These are phyloP conservation scores for Eutypa lata DNA, from an alignment of 2,329 filamentous ascomycete genomes.

Conservation along the genomic window DNA sequence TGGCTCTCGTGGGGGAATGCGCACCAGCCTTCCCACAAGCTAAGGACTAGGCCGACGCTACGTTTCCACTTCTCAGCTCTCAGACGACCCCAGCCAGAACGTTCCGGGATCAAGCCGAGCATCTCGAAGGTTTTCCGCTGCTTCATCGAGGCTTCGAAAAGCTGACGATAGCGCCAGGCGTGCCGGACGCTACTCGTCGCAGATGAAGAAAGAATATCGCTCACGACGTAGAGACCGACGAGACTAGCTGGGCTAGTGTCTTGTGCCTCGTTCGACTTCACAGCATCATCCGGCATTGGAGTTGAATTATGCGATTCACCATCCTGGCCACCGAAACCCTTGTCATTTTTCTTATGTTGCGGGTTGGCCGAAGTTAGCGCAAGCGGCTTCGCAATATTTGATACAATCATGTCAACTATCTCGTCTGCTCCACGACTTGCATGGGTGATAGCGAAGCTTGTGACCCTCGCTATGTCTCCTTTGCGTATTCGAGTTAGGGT, in stretches of 20 bases:
- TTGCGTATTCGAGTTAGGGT: slow-evolving; percentile 71
- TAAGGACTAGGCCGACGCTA: slow-evolving; percentile 66
- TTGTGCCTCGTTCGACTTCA: slow-evolving; percentile 37
- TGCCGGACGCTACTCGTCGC: slow-evolving; percentile 76
- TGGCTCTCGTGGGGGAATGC: slow-evolving; percentile 73
- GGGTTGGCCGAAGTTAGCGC: slow-evolving; percentile 70
- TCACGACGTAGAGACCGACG: slow-evolving; percentile 74
- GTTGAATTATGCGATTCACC: slow-evolving; percentile 35
- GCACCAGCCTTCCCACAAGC: slow-evolving; percentile 69
- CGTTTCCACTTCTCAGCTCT: slow-evolving; percentile 83
- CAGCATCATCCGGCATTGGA: slow-evolving; percentile 35
- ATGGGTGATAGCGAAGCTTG: slow-evolving; percentile 85
- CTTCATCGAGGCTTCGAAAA: slow-evolving; percentile 72
- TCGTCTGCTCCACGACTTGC: slow-evolving; percentile 83
- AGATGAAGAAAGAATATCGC: slow-evolving; percentile 74
- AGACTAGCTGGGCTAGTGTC: slow-evolving; percentile 74
- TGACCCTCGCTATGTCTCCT: slow-evolving; percentile 82
- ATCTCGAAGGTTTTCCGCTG: slow-evolving; percentile 67
- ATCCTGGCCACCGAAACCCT: slow-evolving; percentile 34
- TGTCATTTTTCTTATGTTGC: slow-evolving; percentile 39
- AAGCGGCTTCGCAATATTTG: slow-evolving; percentile 77
- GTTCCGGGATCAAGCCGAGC: slow-evolving; percentile 70
- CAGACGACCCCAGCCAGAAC: slow-evolving; percentile 74
- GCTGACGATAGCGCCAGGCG: slow-evolving; percentile 80
- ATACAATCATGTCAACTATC: slow-evolving; percentile 82